These are phyloP conservation scores for Datisca glomerata DNA, from an alignment of 306 rosid species.

Conservation along the genomic window DNA sequence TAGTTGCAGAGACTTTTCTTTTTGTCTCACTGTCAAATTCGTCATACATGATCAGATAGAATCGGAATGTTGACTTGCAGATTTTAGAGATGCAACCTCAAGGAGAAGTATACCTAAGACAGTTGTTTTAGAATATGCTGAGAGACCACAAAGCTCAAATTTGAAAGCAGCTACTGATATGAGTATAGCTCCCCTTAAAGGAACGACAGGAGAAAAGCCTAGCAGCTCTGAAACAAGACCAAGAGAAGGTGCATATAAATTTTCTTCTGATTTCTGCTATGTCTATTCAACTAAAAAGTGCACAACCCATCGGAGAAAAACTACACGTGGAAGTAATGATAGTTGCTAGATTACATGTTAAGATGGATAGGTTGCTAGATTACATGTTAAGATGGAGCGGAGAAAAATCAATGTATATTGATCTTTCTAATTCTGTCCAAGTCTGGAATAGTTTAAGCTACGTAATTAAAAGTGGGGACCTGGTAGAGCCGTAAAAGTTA, in stretches of 20 bases:
- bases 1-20: not conserved
- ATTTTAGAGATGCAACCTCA: constrained; percentile 19
- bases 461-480: no score
- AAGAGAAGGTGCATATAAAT: constrained; percentile 59
- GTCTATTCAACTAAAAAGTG: no score
- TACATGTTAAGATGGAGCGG: no score
- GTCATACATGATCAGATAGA: constrained; percentile 10
- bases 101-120: constrained; percentile 21
- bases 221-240: constrained; percentile 68
- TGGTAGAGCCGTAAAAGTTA: no score
- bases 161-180: constrained; percentile 16
- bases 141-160: constrained; percentile 22
- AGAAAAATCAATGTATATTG: no score
- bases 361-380: no score
- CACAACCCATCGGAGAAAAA: no score
- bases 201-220: constrained; percentile 54
- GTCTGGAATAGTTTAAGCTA: no score
- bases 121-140: constrained; percentile 19
- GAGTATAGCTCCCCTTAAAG: constrained; percentile 19
- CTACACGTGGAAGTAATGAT: no score
- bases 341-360: no score
- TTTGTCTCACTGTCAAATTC: not conserved
- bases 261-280: constrained; percentile 7
- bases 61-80: constrained; percentile 22
- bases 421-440: no score